Percentiles rank a stretch among this genome's conserved stretches.
Evolutionary conservation across 768 basidiomycete genomes (phyloP).

Genomic region (Kwoniella shandongensis): DNA sequence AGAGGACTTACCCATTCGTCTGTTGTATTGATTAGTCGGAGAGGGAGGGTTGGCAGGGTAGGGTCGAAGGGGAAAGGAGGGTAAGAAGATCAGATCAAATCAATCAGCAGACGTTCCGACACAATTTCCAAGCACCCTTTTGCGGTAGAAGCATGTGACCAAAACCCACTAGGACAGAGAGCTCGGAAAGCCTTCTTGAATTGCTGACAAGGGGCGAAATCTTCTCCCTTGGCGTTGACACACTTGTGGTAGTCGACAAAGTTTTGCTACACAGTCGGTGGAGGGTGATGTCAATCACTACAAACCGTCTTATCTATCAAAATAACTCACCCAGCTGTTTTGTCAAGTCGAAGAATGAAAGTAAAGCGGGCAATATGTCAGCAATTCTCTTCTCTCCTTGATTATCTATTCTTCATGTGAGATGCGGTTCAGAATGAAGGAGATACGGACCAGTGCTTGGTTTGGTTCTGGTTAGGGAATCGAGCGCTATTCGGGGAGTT

Average conservation of each 20-base stretch:
- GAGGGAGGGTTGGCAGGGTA: not conserved
- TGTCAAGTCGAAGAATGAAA: not conserved
- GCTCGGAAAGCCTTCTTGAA: conserved; percentile 96
- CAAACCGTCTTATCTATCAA: too few relatives aligned
- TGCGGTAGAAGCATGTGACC: too few relatives aligned
- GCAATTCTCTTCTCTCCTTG: not conserved
- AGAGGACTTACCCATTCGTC: conserved; percentile 1
- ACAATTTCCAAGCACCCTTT: too few relatives aligned
- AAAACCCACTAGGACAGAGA: conserved; percentile 87
- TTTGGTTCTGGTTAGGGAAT: conserved; percentile 70
- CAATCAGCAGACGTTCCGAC: too few relatives aligned
- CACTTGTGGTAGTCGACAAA: conserved; percentile 99
- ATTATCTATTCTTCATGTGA: not conserved
- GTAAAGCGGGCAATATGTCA: not conserved
- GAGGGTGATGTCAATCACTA: too few relatives aligned
- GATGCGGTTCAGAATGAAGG: not conserved
- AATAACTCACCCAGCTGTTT: conserved; percentile 5
- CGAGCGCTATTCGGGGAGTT: conserved; percentile 29
- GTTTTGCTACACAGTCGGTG: too few relatives aligned
- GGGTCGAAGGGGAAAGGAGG: not conserved
- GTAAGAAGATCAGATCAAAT: not conserved
- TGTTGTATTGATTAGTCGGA: not conserved
- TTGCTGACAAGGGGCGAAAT: conserved; percentile 97
- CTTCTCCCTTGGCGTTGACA: conserved; percentile 93
- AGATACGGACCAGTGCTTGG: conserved; percentile 79